Base-by-base conservation (phyloP, 2,329 filamentous ascomycete species). In the Penicillium digitatum region DNA sequence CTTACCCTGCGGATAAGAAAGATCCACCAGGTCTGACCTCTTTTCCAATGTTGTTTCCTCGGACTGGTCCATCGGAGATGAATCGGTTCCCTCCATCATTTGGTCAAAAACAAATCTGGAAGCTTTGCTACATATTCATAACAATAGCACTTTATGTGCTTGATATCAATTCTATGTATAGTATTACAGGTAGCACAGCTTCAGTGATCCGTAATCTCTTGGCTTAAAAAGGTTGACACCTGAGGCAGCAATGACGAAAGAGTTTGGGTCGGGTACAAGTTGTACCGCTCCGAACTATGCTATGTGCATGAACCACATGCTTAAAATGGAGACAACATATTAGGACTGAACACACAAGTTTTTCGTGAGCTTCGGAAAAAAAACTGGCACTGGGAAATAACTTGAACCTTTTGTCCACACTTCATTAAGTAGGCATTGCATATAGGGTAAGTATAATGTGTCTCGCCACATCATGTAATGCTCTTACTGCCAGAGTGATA, bases 231-330 rank as follows among this genome's bases (percentile, higher is more conserved):
- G 38, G 9, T 32, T 6, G 27, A 50, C 18, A 22, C 48, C 37
- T 43, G 7, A 34, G 38, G 29, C 14, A n/a, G 32, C 29, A 12
- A 27, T 3, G 24, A 35, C 11, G 9, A 14, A 26, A 22, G 5
- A 24, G 27, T 24, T 3, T 38, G 4, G 6, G 3, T 34, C 43
- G 50, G 50, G 20, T 16, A 34, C 11, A 34, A 11, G 20, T 34
- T 52, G 6, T 20, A 10, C 50, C 50, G 50, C 8, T 38, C 50
- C 43, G 50, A 52, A 52, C 50, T 52, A 52, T 48, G n/a, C n/a
- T n/a, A n/a, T n/a, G n/a, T n/a, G n/a, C n/a, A 52, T 8, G 2
- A 44, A 39, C 18, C 7, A 22, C 34, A 38, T 26, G 8, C 8
- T 16, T 26, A 24, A 38, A 31, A 45, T 27, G 14, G 12, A 37